A percentile compares a stretch with the other conserved stretches of the same genome.
Evolutionary conservation across 208 protist species (phyloP).

Genomic region (Acanthamoeba sp.): DNA sequence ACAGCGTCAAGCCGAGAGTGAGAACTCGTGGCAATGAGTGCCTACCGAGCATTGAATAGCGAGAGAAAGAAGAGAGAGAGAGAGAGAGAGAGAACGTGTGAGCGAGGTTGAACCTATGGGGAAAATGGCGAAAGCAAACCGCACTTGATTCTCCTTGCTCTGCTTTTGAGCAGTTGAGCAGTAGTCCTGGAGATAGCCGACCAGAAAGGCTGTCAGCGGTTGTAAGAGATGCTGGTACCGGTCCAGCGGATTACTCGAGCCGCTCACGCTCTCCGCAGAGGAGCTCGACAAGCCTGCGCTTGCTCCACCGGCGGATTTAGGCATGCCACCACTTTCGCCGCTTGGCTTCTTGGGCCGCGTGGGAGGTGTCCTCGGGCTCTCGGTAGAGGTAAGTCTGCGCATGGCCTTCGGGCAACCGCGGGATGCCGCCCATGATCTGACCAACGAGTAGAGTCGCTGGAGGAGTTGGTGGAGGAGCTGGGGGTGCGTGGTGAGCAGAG

Average conservation of each 20-base stretch:
- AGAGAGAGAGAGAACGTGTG: not conserved
- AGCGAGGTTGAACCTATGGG: not conserved
- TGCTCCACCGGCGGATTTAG: not conserved
- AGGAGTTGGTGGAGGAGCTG: constrained; percentile 37
- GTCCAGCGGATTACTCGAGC: not conserved
- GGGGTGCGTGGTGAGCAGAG: constrained; percentile 7
- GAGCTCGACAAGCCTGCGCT: not conserved
- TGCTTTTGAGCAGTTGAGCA: not conserved
- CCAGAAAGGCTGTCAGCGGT: not conserved
- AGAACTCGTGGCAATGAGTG: not conserved
- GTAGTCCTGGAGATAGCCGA: not conserved
- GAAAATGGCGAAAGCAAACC: not conserved
- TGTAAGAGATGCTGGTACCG: not conserved
- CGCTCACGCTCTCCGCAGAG: not conserved
- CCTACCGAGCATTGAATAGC: too few species aligned
- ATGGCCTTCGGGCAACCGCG: not conserved
- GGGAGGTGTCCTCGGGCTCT: not conserved
- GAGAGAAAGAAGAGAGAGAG: not conserved
- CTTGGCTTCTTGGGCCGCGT: not conserved
- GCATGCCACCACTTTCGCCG: not conserved
- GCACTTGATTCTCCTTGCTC: not conserved
- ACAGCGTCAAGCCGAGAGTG: not conserved
- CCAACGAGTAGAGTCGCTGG: constrained; percentile 8
- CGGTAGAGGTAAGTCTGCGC: not conserved
- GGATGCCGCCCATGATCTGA: constrained; percentile 1